Evolutionary conservation across 2,329 filamentous ascomycete species (phyloP).

Genomic region (Apiospora koreana): DNA sequence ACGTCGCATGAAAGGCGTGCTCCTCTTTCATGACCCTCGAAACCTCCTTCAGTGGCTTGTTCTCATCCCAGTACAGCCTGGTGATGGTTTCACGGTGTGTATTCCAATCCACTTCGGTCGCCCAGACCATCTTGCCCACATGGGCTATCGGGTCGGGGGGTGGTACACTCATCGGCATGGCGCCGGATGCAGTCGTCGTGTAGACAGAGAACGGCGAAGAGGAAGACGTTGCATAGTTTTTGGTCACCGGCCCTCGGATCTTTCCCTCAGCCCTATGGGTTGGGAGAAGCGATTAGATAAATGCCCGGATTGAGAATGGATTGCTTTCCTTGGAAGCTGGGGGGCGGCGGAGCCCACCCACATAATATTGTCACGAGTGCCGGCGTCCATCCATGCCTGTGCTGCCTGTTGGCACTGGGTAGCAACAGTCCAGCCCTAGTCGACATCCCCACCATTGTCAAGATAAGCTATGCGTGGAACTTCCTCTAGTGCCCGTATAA

Average conservation of each 20-base stretch:
- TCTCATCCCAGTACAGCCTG: conserved; percentile 23
- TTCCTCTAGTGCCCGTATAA: not conserved
- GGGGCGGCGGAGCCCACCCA: not conserved
- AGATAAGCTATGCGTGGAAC: not conserved
- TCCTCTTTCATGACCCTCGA: conserved; percentile 21
- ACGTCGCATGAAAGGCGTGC: conserved; percentile 24
- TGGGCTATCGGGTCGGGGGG: not conserved
- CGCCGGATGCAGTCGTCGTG: not conserved
- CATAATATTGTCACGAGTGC: not conserved
- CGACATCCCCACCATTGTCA: not conserved
- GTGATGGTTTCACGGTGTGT: conserved; percentile 20
- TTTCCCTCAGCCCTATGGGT: not conserved
- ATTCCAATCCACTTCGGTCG: conserved; percentile 21
- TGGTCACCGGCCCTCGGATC: not conserved
- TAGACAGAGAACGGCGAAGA: not conserved
- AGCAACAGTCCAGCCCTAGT: not conserved
- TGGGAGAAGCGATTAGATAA: not conserved
- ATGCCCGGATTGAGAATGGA: not conserved
- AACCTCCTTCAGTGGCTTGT: conserved; percentile 22
- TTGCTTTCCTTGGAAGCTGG: not conserved
- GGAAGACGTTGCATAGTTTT: not conserved
- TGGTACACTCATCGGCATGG: not conserved
- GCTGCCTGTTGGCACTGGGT: too few relatives aligned
- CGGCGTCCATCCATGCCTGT: not conserved
- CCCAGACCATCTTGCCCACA: conserved; percentile 12